A percentile compares a stretch with the other conserved stretches of the same genome.
Conservation (phyloP, 371 early-diverging fungal genomes). For the Mucor plumbeus region DNA sequence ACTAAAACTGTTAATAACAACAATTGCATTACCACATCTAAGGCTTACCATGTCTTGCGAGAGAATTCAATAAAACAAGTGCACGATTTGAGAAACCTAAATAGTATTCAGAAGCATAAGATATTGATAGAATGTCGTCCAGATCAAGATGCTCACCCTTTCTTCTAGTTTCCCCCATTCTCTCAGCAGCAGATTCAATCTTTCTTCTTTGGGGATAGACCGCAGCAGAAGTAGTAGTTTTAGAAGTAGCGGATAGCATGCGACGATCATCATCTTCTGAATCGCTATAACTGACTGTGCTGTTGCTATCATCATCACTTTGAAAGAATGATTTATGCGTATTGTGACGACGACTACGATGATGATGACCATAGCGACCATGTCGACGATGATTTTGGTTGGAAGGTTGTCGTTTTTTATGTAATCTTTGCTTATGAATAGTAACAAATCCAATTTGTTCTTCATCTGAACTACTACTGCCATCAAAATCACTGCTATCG, state of each 20-base stretch:
- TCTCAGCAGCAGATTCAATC: conserved; percentile 37
- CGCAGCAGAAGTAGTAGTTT: neutral
- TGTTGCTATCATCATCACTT: neutral
- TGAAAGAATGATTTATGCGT: neutral
- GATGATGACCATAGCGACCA: neutral
- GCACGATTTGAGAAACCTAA: conserved; percentile 43
- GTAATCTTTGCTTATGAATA: neutral
- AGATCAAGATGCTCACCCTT: conserved; percentile 29
- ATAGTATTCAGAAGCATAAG: conserved; percentile 30
- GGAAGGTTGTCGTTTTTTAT: neutral
- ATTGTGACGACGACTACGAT: neutral
- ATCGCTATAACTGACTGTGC: neutral
- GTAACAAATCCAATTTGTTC: neutral
- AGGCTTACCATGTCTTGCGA: conserved; percentile 39
- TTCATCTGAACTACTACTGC: conserved; percentile 4
- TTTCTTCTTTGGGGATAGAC: conserved; percentile 8
- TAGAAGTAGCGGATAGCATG: conserved; percentile 12
- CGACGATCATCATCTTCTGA: conserved; percentile 15
- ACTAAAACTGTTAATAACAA: neutral
- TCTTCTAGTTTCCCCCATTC: conserved; percentile 37
- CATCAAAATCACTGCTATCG: neutral
- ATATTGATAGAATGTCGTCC: conserved; percentile 22
- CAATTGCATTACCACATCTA: neutral
- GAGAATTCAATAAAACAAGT: conserved; percentile 34
- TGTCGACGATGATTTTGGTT: neutral